Base-by-base conservation (phyloP, 352 stramenopile genomes). In the Phytophthora cryptogea region DNA sequence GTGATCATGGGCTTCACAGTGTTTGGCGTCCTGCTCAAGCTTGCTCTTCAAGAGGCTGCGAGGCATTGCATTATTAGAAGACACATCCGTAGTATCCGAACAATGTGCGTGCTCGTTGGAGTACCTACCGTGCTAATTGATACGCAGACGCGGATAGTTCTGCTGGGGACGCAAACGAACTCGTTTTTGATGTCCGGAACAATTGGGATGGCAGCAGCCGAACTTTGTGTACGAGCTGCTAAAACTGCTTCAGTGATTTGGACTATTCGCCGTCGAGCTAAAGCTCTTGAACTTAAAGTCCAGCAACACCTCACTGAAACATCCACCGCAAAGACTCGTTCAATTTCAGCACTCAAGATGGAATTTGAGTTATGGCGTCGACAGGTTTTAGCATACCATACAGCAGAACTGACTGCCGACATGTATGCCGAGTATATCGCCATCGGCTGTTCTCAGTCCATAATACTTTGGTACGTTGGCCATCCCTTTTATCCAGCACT, bases 401-500 rank as follows among this genome's bases (percentile, higher is more conserved):
- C 72, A 13, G 69, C 72, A 1, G 75, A 84, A 42, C 28, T 60
- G 11, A 73, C 71, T 20, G 72, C 71, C 39, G 72, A 78, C 33
- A 84, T 84, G 72, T 78, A 77, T 30, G 68, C 74, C 16, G 74
- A 84, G 54, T 84, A 84, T 37, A 74, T 84, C 27, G 69, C 72
- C 0, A 80, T 84, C 35, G 72, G 62, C 0, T 84, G 72, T 45
- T 81, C 75, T 5, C 55, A 76, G 45, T 78, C 58, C 3, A 72
- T 75, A 8, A 42, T 78, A 2, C 72, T 73, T 30, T 83, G 77
- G 41, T 80, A 68, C 39, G 64, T 54, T 13, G 62, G 55, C 0
- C 70, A 82, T 37, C 43, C 66, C 11, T 72, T 78, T 47, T 77
- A 82, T 40, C 53, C 45, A 14, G 31, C 56, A 23, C 30, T 71